phyloP scores from a whole-genome alignment of 2,329 filamentous ascomycete genomes.

The Thelonectria blattea region DNA sequence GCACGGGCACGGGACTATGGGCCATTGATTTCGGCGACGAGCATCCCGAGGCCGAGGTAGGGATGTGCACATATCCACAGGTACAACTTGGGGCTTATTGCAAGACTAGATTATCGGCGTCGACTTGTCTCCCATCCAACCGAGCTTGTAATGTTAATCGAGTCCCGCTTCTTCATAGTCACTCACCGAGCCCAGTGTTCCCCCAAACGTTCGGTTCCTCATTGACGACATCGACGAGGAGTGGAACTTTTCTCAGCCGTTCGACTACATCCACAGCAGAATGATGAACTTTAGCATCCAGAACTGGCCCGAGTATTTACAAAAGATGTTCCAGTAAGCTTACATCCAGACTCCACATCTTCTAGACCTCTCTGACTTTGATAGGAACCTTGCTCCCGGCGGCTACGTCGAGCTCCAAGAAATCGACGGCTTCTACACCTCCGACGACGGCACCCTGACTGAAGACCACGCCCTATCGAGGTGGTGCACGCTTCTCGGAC shows the following conservation, averaged over 20 bases:
- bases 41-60: slow-evolving; percentile 21
- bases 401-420: slow-evolving; percentile 32
- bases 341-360: too few relatives aligned
- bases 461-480: slow-evolving; percentile 20
- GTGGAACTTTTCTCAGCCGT: slow-evolving; percentile 3
- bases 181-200: neutral
- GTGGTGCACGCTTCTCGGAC: slow-evolving; percentile 24
- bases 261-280: slow-evolving; percentile 14
- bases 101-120: slow-evolving; percentile 15
- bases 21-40: slow-evolving; percentile 36
- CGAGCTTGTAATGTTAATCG: neutral
- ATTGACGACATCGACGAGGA: slow-evolving; percentile 12
- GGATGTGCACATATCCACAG: neutral
- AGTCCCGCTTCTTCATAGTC: too few relatives aligned
- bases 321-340: slow-evolving; percentile 6
- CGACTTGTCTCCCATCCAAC: slow-evolving; percentile 25
- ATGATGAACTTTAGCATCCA: slow-evolving; percentile 11
- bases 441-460: slow-evolving; percentile 28
- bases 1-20: slow-evolving; percentile 38
- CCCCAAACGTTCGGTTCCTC: slow-evolving; percentile 8
- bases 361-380: neutral
- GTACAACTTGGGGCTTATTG: neutral
- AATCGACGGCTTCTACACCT: slow-evolving; percentile 17
- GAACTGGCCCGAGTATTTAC: slow-evolving; percentile 1
- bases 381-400: slow-evolving; percentile 27